Evolutionary conservation across 179 eudicot genomes (phyloP).

Genomic region (Pouteria campechiana): DNA sequence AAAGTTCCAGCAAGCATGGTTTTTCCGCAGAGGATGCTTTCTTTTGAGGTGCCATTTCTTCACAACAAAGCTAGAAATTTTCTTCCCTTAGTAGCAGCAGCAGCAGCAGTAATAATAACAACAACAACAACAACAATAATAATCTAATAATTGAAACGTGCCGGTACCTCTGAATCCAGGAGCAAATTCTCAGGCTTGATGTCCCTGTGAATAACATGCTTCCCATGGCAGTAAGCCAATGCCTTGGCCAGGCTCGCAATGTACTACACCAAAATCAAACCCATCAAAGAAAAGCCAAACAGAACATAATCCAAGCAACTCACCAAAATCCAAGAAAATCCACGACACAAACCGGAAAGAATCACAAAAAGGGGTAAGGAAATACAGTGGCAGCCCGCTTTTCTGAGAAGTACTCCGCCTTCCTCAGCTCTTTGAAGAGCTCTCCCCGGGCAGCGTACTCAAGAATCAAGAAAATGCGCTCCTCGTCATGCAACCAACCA

Average conservation of each 20-base stretch:
- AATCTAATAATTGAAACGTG: background rate
- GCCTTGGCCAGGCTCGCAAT: slow-evolving; percentile 79
- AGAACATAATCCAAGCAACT: background rate
- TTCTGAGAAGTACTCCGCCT: slow-evolving; percentile 40
- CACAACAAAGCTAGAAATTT: too few species aligned
- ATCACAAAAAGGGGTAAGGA: background rate
- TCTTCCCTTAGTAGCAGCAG: background rate
- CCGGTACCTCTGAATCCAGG: slow-evolving; percentile 76
- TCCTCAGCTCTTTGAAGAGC: slow-evolving; percentile 48
- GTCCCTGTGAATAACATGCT: slow-evolving; percentile 84
- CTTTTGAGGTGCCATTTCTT: too few species aligned
- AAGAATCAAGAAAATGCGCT: slow-evolving; percentile 61
- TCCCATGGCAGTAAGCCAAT: slow-evolving; percentile 75
- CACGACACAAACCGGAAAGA: background rate
- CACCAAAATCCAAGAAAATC: background rate
- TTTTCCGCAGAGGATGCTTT: too few species aligned
- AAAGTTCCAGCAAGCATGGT: too few species aligned
- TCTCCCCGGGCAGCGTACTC: slow-evolving; percentile 86
- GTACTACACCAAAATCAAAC: slow-evolving; percentile 32
- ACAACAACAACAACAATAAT: background rate
- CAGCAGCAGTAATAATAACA: background rate
- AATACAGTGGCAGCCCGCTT: slow-evolving; percentile 69
- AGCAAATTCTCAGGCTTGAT: slow-evolving; percentile 87
- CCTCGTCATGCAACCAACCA: slow-evolving; percentile 83
- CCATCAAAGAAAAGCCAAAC: background rate